Conservation (phyloP, 352 stramenopile species). For the Aphanomyces invadans region DNA sequence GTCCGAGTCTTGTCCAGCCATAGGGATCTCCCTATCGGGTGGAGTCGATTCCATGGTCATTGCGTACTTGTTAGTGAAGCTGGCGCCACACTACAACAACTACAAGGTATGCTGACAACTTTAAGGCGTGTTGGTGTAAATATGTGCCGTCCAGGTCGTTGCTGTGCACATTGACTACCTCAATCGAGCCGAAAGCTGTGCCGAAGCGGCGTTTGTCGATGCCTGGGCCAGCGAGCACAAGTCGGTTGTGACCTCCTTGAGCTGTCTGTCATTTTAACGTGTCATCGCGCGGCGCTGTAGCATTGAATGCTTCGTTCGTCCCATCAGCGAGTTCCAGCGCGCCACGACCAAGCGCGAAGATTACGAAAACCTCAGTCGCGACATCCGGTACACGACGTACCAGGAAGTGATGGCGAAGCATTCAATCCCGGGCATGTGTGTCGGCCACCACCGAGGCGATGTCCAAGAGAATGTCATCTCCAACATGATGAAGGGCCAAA, state of each 20-base stretch:
- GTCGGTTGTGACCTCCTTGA: constrained; percentile 20
- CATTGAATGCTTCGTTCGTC: constrained; percentile 76
- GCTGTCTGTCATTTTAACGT: no score
- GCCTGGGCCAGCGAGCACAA: constrained; percentile 67
- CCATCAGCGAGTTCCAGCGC: constrained; percentile 89
- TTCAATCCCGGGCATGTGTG: constrained; percentile 85
- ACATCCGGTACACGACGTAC: constrained; percentile 93
- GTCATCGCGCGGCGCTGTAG: constrained; percentile 32
- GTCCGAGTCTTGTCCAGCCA: constrained; percentile 30
- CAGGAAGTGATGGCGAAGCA: constrained; percentile 67
- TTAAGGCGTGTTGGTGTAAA: no score
- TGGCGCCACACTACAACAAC: constrained; percentile 51
- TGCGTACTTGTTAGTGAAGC: constrained; percentile 84
- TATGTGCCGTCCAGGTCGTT: no score
- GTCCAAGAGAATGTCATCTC: constrained; percentile 98
- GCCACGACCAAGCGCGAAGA: constrained; percentile 89
- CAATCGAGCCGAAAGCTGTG: constrained; percentile 88
- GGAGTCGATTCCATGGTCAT: constrained; percentile 98
- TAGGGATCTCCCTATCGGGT: constrained; percentile 90
- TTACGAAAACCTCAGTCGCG: constrained; percentile 90
- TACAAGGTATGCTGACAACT: constrained; percentile 41
- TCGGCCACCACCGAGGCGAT: constrained; percentile 95
- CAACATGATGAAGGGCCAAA: constrained; percentile 94
- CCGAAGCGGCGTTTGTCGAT: constrained; percentile 89
- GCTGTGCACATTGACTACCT: constrained; percentile 97